Conservation (phyloP, 2,329 filamentous ascomycete genomes). For the Penicillium sp. region DNA sequence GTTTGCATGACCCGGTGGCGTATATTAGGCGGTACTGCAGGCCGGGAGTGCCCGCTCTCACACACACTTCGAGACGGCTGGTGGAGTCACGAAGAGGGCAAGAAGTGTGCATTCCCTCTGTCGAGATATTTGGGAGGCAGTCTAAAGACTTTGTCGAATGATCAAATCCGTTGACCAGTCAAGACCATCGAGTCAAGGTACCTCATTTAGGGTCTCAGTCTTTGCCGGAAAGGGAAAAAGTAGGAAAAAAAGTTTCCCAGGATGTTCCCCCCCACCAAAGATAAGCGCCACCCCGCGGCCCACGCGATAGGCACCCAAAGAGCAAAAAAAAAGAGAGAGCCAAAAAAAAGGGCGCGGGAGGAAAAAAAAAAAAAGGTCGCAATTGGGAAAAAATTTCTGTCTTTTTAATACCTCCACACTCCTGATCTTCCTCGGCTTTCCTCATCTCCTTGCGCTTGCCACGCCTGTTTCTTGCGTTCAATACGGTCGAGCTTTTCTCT, state of each 20-base stretch:
- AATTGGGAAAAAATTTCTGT: constrained; percentile 12
- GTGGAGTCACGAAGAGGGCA: too few species aligned
- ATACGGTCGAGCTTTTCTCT: background rate
- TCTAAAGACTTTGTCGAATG: too few species aligned
- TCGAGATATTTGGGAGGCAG: too few species aligned
- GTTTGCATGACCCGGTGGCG: constrained; percentile 56
- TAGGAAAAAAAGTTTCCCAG: background rate
- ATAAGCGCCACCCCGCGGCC: constrained; percentile 9
- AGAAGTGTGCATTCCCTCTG: too few species aligned
- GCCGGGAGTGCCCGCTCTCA: constrained; percentile 52
- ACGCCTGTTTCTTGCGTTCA: background rate
- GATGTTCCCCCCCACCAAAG: background rate
- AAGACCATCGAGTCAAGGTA: too few species aligned
- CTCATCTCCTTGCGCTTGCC: too few species aligned
- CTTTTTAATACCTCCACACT: background rate
- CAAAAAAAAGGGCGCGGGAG: constrained; percentile 5
- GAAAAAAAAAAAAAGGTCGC: background rate
- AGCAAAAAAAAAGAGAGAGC: constrained; percentile 3
- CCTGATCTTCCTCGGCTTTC: background rate
- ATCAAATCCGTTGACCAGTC: too few species aligned
- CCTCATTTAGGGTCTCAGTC: background rate
- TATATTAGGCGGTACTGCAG: constrained; percentile 59
- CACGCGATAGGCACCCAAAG: constrained; percentile 6
- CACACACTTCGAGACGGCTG: constrained; percentile 47
- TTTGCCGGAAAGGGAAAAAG: background rate